Evolutionary conservation across 139 green algal species (phyloP).

Genomic region (Trebouxia sp.): DNA sequence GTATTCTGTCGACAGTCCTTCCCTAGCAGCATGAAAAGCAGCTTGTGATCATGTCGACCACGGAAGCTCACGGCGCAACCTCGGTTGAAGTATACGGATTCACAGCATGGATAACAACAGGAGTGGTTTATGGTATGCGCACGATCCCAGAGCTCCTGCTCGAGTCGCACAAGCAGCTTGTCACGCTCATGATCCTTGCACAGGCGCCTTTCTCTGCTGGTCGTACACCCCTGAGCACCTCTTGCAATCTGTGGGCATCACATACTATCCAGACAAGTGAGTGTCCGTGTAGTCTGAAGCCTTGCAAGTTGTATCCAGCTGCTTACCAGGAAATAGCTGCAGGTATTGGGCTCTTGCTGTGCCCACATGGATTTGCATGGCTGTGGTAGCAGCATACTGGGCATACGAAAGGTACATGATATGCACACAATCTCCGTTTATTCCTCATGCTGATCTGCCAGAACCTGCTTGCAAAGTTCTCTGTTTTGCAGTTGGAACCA

Average conservation of each 20-base stretch:
- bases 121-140: slow-evolving; percentile 7
- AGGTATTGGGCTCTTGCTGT: slow-evolving; percentile 18
- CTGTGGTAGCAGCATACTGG: slow-evolving; percentile 2
- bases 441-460: too few species aligned
- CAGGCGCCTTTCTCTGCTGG: not conserved
- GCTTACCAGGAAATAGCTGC: too few species aligned
- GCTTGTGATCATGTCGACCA: slow-evolving; percentile 8
- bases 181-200: too few species aligned
- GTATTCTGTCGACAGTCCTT: too few species aligned
- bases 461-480: too few species aligned
- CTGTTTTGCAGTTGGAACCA: not conserved
- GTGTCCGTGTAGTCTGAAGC: not conserved
- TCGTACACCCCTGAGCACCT: not conserved
- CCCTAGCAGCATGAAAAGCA: too few species aligned
- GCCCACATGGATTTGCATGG: slow-evolving; percentile 7
- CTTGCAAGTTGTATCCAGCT: too few species aligned
- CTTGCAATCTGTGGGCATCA: slow-evolving; percentile 6
- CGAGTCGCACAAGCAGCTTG: too few species aligned
- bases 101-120: slow-evolving; percentile 5
- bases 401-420: slow-evolving; percentile 1
- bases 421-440: too few species aligned
- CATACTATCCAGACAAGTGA: slow-evolving; percentile 12
- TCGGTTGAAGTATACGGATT: slow-evolving; percentile 4
- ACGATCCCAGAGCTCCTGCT: too few species aligned
- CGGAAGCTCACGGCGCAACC: not conserved